Percentiles rank a stretch among this genome's conserved stretches.
These are phyloP conservation scores for Cyberlindnera euphorbiae DNA, from an alignment of 805 yeast species.

Conservation along the genomic window DNA sequence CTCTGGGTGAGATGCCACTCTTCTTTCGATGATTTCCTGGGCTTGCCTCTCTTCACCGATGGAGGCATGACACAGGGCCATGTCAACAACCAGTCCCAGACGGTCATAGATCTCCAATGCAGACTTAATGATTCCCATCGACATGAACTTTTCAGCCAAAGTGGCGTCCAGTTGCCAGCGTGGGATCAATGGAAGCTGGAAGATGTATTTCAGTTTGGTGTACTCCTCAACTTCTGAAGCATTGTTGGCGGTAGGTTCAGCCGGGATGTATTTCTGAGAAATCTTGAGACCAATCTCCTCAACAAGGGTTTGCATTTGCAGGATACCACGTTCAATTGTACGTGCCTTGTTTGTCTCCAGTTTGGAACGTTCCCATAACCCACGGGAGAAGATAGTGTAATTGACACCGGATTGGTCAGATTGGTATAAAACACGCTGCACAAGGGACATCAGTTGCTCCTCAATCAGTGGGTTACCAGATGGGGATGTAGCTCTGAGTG, in stretches of 20 bases:
- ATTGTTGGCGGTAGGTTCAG: slow-evolving; percentile 18
- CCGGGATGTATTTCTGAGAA: slow-evolving; percentile 50
- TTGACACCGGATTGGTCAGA: slow-evolving; percentile 41
- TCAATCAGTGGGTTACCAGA: slow-evolving; percentile 63
- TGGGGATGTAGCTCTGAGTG: slow-evolving; percentile 67
- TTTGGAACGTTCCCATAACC: slow-evolving; percentile 86
- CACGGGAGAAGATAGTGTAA: slow-evolving; percentile 76
- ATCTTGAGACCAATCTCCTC: slow-evolving; percentile 79
- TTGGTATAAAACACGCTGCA: slow-evolving; percentile 62
- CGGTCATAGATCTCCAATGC: slow-evolving; percentile 89
- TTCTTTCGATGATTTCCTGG: slow-evolving; percentile 46
- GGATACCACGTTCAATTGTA: slow-evolving; percentile 89
- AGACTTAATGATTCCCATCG: slow-evolving; percentile 76
- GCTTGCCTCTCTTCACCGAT: slow-evolving; percentile 72
- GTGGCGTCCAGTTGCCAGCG: slow-evolving; percentile 80
- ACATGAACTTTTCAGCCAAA: slow-evolving; percentile 82
- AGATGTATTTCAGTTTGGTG: slow-evolving; percentile 63
- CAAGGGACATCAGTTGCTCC: slow-evolving; percentile 78
- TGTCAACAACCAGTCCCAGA: slow-evolving; percentile 69
- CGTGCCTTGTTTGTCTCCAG: slow-evolving; percentile 76
- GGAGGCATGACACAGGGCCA: slow-evolving; percentile 87
- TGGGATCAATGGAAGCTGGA: slow-evolving; percentile 72
- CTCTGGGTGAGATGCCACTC: slow-evolving; percentile 53
- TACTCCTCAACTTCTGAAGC: slow-evolving; percentile 24
- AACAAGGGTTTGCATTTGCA: slow-evolving; percentile 88